Conservation (phyloP, 2,329 filamentous ascomycete genomes). For the Cytospora schulzeri region DNA sequence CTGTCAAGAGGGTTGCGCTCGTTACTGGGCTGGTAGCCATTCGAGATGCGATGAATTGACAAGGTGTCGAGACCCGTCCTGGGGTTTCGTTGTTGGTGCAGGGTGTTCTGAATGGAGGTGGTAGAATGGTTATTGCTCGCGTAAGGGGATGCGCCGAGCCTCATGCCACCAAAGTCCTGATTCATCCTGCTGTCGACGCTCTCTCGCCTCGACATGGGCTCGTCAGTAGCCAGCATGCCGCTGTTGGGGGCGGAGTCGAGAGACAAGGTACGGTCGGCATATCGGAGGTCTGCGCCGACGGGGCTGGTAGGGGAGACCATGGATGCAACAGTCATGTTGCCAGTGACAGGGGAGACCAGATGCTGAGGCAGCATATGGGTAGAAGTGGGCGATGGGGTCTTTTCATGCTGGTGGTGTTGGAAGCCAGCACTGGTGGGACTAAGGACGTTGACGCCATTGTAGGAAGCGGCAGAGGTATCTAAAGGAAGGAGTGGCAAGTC, state of each 20-base stretch:
- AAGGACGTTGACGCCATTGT: slow-evolving; percentile 42
- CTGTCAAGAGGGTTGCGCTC: slow-evolving; percentile 57
- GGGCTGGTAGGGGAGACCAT: slow-evolving; percentile 64
- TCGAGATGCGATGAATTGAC: slow-evolving; percentile 62
- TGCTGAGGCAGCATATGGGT: slow-evolving; percentile 53
- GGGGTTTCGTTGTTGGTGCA: slow-evolving; percentile 68
- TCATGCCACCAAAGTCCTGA: slow-evolving; percentile 68
- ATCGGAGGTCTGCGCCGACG: slow-evolving; percentile 44
- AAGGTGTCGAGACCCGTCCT: slow-evolving; percentile 53
- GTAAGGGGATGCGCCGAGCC: slow-evolving; percentile 71
- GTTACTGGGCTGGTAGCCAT: slow-evolving; percentile 63
- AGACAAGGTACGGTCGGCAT: slow-evolving; percentile 47
- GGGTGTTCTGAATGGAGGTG: slow-evolving; percentile 70
- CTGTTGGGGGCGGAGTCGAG: slow-evolving; percentile 43
- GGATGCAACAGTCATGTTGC: slow-evolving; percentile 67
- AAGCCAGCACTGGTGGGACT: slow-evolving; percentile 50
- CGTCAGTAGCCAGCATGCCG: slow-evolving; percentile 37
- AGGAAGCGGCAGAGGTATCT: slow-evolving; percentile 52
- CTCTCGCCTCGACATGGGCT: slow-evolving; percentile 65
- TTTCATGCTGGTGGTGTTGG: slow-evolving; percentile 56
- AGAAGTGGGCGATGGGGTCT: slow-evolving; percentile 64
- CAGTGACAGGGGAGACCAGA: slow-evolving; percentile 56
- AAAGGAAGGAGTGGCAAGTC: slow-evolving; percentile 24
- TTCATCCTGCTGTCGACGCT: slow-evolving; percentile 82
- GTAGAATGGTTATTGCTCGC: slow-evolving; percentile 77